phyloP scores from a whole-genome alignment of 257 asterid genomes.

The Nyctanthes arbortristis region DNA sequence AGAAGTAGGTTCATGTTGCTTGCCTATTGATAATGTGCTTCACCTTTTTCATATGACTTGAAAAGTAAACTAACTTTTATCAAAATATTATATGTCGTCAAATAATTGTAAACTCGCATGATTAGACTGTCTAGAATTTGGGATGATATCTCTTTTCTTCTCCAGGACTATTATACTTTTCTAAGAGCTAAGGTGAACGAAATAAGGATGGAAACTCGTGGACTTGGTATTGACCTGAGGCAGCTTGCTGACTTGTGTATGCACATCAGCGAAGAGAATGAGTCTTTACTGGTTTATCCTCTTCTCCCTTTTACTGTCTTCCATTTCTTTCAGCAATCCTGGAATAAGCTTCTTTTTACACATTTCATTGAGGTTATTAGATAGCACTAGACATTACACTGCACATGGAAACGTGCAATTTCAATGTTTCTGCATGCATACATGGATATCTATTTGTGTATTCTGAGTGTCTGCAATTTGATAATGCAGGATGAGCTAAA shows the following conservation, averaged over 20 bases:
- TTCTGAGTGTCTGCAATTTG: not conserved
- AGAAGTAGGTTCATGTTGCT: not conserved
- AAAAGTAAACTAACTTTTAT: not conserved
- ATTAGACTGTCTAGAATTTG: not conserved
- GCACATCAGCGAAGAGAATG: slow-evolving; percentile 17
- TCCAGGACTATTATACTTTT: slow-evolving; percentile 5
- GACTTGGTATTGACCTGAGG: slow-evolving; percentile 11
- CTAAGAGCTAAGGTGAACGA: not conserved
- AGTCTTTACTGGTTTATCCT: slow-evolving; percentile 14
- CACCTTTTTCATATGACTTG: not conserved
- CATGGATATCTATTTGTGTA: not conserved
- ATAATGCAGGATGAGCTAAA: slow-evolving; percentile 24
- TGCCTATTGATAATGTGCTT: not conserved
- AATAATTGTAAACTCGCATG: not conserved
- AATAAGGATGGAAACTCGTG: slow-evolving; percentile 9
- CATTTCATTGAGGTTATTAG: not conserved
- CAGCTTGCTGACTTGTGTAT: not conserved
- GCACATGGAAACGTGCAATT: not conserved
- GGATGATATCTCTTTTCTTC: not conserved
- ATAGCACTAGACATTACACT: not conserved
- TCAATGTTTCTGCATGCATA: not conserved
- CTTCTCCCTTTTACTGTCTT: not conserved
- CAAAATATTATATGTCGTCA: not conserved
- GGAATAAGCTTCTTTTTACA: no score
- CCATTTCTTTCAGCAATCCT: slow-evolving; percentile 2